Evolutionary conservation across 2,329 filamentous ascomycete genomes (phyloP).

Genomic region (Diaporthe caulivora): DNA sequence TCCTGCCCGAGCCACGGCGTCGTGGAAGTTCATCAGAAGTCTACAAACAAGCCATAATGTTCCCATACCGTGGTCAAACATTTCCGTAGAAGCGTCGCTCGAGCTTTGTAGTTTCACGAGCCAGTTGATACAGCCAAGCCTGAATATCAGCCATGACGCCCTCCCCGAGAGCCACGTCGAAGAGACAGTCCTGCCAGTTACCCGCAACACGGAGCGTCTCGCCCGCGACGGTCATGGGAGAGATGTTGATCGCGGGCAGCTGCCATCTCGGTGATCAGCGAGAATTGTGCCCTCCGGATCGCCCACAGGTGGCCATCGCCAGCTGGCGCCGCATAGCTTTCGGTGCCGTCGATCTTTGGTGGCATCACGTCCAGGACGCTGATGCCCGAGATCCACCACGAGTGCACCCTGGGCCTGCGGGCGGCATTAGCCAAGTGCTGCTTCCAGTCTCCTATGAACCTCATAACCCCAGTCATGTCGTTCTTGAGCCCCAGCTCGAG

Average conservation of each 20-base stretch:
- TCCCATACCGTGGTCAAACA: neutral
- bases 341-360: neutral
- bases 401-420: neutral
- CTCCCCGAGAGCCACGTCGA: neutral
- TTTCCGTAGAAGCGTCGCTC: too few species aligned
- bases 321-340: neutral
- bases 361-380: neutral
- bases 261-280: neutral
- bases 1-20: neutral
- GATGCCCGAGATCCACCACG: conserved; percentile 11
- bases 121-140: neutral
- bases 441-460: conserved; percentile 11
- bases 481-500: neutral
- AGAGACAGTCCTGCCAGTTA: neutral
- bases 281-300: neutral
- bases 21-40: neutral
- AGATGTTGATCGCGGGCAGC: neutral
- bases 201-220: neutral
- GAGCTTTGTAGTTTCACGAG: neutral
- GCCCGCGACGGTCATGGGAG: neutral
- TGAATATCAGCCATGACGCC: neutral
- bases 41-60: neutral
- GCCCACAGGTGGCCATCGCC: neutral
- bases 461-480: neutral
- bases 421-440: neutral